A percentile compares a stretch with the other conserved stretches of the same genome.
phyloP scores from a whole-genome alignment of 306 rosid genomes.

The Gillenia trifoliata region DNA sequence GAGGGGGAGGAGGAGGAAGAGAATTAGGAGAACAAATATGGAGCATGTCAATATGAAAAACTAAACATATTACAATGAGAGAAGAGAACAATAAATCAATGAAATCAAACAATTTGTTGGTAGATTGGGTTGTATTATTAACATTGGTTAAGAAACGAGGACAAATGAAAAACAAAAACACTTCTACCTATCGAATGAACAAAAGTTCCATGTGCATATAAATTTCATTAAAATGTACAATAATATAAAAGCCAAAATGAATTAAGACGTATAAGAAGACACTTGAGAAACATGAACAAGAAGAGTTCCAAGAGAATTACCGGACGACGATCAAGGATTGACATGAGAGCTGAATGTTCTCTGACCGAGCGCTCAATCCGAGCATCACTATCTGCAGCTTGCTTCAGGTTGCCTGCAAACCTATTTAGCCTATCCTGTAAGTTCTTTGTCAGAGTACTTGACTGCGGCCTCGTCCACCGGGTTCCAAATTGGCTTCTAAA shows the following conservation, averaged over 20 bases:
- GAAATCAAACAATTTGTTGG: neutral
- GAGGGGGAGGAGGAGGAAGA: neutral
- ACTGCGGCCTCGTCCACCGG: slow-evolving; percentile 96
- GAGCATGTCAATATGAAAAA: too few relatives aligned
- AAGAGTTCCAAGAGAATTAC: slow-evolving; percentile 37
- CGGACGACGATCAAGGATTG: slow-evolving; percentile 87
- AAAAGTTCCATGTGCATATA: neutral
- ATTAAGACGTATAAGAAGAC: neutral
- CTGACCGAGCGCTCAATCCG: slow-evolving; percentile 89
- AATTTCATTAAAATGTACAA: too few relatives aligned
- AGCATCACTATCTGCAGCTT: slow-evolving; percentile 92
- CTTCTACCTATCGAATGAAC: neutral
- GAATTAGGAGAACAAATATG: neutral
- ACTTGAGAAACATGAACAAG: neutral
- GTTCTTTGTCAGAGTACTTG: slow-evolving; percentile 91
- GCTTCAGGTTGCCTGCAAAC: slow-evolving; percentile 95
- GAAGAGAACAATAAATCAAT: too few relatives aligned
- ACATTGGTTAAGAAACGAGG: neutral
- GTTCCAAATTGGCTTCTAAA: slow-evolving; percentile 93
- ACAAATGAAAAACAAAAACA: neutral
- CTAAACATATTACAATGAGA: too few relatives aligned
- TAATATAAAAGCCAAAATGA: neutral
- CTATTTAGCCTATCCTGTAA: slow-evolving; percentile 85
- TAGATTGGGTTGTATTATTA: neutral
- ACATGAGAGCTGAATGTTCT: slow-evolving; percentile 76